These are phyloP conservation scores for Ambrosia hybrid DNA, from an alignment of 140 eudicot genomes.

Conservation along the genomic window DNA sequence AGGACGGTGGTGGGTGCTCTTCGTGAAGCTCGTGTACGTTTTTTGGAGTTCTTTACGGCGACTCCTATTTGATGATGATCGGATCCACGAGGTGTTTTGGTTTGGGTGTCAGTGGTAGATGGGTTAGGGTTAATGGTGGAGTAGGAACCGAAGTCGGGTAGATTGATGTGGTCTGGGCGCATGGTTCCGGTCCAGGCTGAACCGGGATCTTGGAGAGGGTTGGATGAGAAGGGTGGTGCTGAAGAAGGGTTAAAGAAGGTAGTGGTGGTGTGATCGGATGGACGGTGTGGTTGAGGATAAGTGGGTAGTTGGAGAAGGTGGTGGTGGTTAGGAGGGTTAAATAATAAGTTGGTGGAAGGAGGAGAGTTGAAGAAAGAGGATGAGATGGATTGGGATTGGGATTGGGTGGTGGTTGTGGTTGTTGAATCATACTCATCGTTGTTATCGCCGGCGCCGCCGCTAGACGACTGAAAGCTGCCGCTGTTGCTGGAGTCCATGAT, in stretches of 20 bases:
- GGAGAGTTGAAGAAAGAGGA: slow-evolving; percentile 42
- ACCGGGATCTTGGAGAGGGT: neutral
- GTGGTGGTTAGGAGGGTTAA: slow-evolving; percentile 27
- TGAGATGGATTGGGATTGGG: slow-evolving; percentile 30
- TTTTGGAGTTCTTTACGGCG: slow-evolving; percentile 42
- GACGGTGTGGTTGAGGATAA: slow-evolving; percentile 24
- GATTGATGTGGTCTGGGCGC: neutral
- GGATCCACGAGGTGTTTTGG: no score
- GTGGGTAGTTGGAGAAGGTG: slow-evolving; percentile 25
- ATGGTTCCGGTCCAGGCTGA: slow-evolving; percentile 23
- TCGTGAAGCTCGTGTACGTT: slow-evolving; percentile 71
- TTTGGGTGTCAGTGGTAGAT: neutral
- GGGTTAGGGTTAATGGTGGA: slow-evolving; percentile 12
- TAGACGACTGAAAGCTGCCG: slow-evolving; percentile 62
- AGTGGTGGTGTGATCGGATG: neutral
- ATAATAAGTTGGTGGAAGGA: slow-evolving; percentile 17
- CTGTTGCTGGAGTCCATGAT: slow-evolving; percentile 56
- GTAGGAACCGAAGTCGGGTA: neutral
- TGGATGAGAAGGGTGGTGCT: slow-evolving; percentile 1
- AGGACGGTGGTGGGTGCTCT: slow-evolving; percentile 82
- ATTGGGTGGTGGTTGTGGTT: neutral
- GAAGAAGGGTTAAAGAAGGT: slow-evolving; percentile 29
- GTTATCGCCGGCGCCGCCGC: slow-evolving; percentile 47
- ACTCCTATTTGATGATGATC: slow-evolving; percentile 21
- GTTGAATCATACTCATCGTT: slow-evolving; percentile 56